These are phyloP conservation scores for Monocercomonoides exilis DNA, from an alignment of 78 protist species.

Conservation along the genomic window DNA sequence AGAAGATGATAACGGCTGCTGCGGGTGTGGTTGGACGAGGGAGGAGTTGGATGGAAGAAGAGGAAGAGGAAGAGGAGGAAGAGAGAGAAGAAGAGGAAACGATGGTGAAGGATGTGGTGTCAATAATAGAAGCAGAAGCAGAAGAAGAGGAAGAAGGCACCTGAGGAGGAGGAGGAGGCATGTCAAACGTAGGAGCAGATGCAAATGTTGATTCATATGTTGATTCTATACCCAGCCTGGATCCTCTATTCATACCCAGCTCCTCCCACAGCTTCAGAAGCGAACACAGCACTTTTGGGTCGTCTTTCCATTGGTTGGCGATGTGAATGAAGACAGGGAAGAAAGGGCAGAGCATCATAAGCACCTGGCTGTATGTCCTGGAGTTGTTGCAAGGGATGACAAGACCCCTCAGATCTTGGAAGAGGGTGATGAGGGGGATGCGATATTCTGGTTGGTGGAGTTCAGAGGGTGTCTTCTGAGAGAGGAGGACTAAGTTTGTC, in stretches of 20 bases:
- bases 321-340: background rate
- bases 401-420: background rate
- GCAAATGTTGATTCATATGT: too few species aligned
- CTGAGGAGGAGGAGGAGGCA: too few species aligned
- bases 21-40: background rate
- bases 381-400: background rate
- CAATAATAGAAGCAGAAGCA: too few species aligned
- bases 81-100: too few species aligned
- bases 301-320: background rate
- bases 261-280: background rate
- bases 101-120: too few species aligned
- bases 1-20: background rate
- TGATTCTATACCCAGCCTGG: too few species aligned
- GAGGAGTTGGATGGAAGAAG: background rate
- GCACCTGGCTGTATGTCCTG: background rate
- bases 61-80: too few species aligned
- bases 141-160: too few species aligned
- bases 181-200: too few species aligned
- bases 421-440: background rate
- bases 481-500: background rate
- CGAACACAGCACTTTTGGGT: background rate
- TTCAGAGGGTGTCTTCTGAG: background rate
- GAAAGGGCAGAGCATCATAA: background rate
- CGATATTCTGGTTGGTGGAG: background rate
- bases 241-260: background rate